These are phyloP conservation scores for Penicillium nordicum DNA, from an alignment of 2,329 filamentous ascomycete species.

Conservation along the genomic window DNA sequence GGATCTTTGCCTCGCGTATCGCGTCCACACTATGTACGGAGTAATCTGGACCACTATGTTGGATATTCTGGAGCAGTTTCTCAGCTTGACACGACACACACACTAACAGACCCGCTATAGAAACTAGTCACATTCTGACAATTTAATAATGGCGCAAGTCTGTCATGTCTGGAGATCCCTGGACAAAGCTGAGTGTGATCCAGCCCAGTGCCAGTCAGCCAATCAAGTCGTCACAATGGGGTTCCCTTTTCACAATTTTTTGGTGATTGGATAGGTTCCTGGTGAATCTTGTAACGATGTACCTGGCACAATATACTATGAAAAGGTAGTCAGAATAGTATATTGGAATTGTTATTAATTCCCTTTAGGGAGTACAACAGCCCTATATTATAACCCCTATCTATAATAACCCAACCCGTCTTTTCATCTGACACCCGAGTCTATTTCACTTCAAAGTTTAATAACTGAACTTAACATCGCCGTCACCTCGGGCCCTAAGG, in stretches of 20 bases:
- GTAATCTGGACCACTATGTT: neutral
- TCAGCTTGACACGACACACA: slow-evolving; percentile 4
- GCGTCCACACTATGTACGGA: neutral
- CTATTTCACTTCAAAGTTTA: slow-evolving; percentile 7
- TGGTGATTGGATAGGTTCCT: neutral
- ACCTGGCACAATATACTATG: neutral
- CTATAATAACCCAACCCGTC: neutral
- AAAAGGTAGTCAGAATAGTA: neutral
- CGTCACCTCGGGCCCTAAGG: slow-evolving; percentile 10
- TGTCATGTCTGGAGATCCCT: slow-evolving; percentile 13
- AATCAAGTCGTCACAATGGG: slow-evolving; percentile 6
- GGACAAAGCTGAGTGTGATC: slow-evolving; percentile 2
- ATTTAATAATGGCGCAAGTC: slow-evolving; percentile 9
- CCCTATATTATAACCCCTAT: neutral
- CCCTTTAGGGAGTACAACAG: neutral
- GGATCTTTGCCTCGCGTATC: neutral
- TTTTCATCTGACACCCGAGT: neutral
- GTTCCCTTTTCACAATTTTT: neutral
- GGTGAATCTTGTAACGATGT: neutral
- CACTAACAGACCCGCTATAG: slow-evolving; percentile 3
- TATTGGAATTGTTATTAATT: neutral
- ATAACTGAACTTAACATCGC: neutral
- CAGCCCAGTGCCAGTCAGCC: neutral
- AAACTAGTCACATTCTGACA: slow-evolving; percentile 9
- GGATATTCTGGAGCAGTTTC: neutral